Base-by-base conservation (phyloP, 352 stramenopile genomes). In the Phytopythium montanum region DNA sequence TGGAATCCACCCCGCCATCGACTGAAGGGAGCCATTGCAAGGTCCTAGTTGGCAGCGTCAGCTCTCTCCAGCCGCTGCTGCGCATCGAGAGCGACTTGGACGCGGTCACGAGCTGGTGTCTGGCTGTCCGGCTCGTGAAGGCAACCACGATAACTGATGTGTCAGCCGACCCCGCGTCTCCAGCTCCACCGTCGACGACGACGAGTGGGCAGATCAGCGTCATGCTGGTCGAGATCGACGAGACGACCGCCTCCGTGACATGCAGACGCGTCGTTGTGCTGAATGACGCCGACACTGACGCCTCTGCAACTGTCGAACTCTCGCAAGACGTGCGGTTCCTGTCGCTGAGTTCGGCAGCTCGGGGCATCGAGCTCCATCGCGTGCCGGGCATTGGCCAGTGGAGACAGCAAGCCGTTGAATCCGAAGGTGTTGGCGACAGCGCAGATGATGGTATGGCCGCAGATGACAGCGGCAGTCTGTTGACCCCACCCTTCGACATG, bases 321-420 rank as follows among this genome's bases (percentile, higher is more conserved):
- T 76, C 73, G 2, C 68, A 61, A 25, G 68, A 73, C 53, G 65
- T 50, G 14, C 36, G 50, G n/a, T 52, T 66, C 46, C 23, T 79
- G 18, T 62, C 70, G 25, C 42, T 75, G 56, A 60, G 26, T 13
- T 69, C 42, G 19, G 34, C 63, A 5, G 28, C 21, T 19, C 60
- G 54, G 6, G 41, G 41, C 0, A 36, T 59, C 64, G 21, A 67
- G 63, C 39, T 48, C 16, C 2, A 23, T 68, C 25, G 16, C 23
- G 53, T 45, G 57, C 13, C 33, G 33, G 38, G n/a, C 50, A 25
- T 42, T 21, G 21, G 29, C 13, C 29, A 42, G 3, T 42, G n/a
- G 50, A 42, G n/a, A 5, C 50, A 42, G 21, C 50, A 55, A 28
- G 31, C 45, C 5, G 6, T 5, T 25, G 45, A 19, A 16, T 9